phyloP scores from a whole-genome alignment of 331 rosid genomes.

The Stylosanthes scabra region DNA sequence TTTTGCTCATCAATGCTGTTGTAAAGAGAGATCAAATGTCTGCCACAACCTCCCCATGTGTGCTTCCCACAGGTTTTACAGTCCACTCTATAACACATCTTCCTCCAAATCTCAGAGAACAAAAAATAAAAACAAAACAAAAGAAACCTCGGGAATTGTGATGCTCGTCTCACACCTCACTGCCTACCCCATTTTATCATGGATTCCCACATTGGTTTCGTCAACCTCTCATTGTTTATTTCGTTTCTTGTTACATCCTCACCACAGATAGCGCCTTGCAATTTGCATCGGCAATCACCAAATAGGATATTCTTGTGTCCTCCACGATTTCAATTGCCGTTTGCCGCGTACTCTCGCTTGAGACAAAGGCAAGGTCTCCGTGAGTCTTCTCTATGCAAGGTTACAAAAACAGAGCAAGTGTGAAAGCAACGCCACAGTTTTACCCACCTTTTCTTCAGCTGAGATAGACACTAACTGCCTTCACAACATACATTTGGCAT shows the following conservation, averaged over 20 bases:
- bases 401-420: background rate
- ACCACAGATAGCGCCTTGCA: constrained; percentile 36
- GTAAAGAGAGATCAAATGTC: constrained; percentile 53
- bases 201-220: constrained; percentile 3
- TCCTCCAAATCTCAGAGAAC: constrained; percentile 1
- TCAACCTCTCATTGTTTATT: constrained; percentile 7
- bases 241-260: background rate
- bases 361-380: background rate
- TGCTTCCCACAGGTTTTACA: constrained; percentile 57
- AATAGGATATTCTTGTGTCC: background rate
- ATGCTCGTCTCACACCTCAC: constrained; percentile 2
- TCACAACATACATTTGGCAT: background rate
- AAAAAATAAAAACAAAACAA: too few relatives aligned
- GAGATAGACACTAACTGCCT: background rate
- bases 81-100: constrained; percentile 59
- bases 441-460: background rate
- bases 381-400: background rate
- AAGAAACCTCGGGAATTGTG: background rate
- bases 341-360: background rate
- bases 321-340: background rate
- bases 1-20: constrained; percentile 62
- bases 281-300: background rate
- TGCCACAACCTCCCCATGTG: constrained; percentile 76
- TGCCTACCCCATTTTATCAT: constrained; percentile 17
- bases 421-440: background rate